Conservation (phyloP, 2,329 filamentous ascomycete species). For the Fusarium nodosum region DNA sequence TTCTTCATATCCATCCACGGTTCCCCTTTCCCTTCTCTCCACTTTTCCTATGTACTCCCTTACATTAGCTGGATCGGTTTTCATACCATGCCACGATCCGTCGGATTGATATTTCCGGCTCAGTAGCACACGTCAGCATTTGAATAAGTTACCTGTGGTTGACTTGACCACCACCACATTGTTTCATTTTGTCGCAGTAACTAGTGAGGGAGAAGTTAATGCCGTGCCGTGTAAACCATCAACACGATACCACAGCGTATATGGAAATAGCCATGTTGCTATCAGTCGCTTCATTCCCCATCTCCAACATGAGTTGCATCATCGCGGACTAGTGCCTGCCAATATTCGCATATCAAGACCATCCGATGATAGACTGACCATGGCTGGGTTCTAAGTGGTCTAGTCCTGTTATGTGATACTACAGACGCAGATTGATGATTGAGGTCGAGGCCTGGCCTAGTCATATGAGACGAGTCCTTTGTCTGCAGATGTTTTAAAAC, state of each 20-base stretch:
- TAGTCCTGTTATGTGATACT: neutral
- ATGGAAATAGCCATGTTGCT: neutral
- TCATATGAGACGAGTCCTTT: neutral
- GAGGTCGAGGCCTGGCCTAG: neutral
- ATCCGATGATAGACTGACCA: neutral
- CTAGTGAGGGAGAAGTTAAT: neutral
- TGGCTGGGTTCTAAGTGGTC: neutral
- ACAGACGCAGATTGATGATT: neutral
- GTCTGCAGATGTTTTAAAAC: constrained; percentile 14
- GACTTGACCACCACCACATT: constrained; percentile 26
- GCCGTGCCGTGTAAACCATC: constrained; percentile 19
- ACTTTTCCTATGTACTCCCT: constrained; percentile 26
- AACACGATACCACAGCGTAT: neutral
- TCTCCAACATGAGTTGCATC: constrained; percentile 3
- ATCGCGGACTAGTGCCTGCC: neutral
- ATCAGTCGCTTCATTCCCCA: neutral
- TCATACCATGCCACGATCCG: neutral
- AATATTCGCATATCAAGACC: neutral
- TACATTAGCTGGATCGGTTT: constrained; percentile 19
- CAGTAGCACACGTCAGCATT: constrained; percentile 42
- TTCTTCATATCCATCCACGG: neutral
- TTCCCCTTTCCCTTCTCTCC: constrained; percentile 25
- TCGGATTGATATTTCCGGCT: constrained; percentile 16
- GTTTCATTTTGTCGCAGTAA: constrained; percentile 15
- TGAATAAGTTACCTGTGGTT: neutral